Percentiles rank a stretch among this genome's conserved stretches.
These are phyloP conservation scores for Aspergillus baeticus DNA, from an alignment of 495 filamentous ascomycete genomes.

Conservation along the genomic window DNA sequence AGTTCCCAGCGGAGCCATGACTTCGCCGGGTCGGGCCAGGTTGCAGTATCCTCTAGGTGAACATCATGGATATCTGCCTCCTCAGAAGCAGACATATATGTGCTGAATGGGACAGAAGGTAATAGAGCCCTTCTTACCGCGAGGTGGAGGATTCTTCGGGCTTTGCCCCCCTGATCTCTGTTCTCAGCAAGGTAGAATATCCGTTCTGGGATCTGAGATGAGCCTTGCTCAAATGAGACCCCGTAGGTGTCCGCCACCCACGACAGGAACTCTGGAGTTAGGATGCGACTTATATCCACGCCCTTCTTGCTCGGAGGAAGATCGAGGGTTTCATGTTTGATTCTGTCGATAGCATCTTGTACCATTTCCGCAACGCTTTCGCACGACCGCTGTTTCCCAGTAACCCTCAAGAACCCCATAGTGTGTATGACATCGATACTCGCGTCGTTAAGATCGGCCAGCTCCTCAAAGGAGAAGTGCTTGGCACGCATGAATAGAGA, in stretches of 20 bases:
- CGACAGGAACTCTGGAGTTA: slow-evolving; percentile 30
- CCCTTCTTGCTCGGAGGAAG: slow-evolving; percentile 14
- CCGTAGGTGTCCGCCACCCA: slow-evolving; percentile 34
- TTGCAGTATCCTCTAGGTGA: slow-evolving; percentile 18
- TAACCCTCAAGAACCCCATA: slow-evolving; percentile 39
- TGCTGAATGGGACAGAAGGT: slow-evolving; percentile 31
- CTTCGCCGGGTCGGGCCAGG: slow-evolving; percentile 36
- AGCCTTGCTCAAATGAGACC: slow-evolving; percentile 24
- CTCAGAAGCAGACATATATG: slow-evolving; percentile 34
- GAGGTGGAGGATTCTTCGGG: slow-evolving; percentile 36
- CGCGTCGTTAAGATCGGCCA: slow-evolving; percentile 39
- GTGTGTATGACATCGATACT: slow-evolving; percentile 41
- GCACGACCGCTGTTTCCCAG: slow-evolving; percentile 35
- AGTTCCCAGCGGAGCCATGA: slow-evolving; percentile 44
- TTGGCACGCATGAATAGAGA: slow-evolving; percentile 30
- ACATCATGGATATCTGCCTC: slow-evolving; percentile 21
- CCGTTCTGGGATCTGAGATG: slow-evolving; percentile 18
- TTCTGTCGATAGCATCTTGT: slow-evolving; percentile 32
- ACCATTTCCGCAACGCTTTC: slow-evolving; percentile 43
- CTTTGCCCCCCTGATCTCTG: slow-evolving; percentile 30
- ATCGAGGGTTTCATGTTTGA: slow-evolving; percentile 29
- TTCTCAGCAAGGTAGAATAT: slow-evolving; percentile 38
- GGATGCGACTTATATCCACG: slow-evolving; percentile 12
- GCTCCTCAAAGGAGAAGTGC: slow-evolving; percentile 42
- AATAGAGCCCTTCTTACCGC: slow-evolving; percentile 23